These are phyloP conservation scores for Diutina sp. DNA, from an alignment of 1,139 yeast species.

Conservation along the genomic window DNA sequence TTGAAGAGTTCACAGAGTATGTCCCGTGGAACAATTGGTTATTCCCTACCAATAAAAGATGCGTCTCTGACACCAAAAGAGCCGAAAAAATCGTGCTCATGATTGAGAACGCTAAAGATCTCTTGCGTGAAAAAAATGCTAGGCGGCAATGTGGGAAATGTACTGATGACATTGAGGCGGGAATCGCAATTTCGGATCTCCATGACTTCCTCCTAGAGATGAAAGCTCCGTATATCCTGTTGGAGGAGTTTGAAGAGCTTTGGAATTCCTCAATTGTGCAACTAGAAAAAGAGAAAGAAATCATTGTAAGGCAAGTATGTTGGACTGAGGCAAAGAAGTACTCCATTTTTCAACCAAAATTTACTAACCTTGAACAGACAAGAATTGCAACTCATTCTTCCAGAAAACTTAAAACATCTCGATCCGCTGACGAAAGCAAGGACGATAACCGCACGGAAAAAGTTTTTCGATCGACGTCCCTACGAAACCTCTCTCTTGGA, in stretches of 20 bases:
- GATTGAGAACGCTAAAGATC: slow-evolving; percentile 53
- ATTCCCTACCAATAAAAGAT: slow-evolving; percentile 39
- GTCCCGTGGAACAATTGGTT: slow-evolving; percentile 43
- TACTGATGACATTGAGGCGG: slow-evolving; percentile 31
- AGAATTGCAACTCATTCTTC: slow-evolving; percentile 6
- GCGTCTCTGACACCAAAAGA: slow-evolving; percentile 70
- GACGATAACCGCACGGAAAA: slow-evolving; percentile 18
- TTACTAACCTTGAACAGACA: slow-evolving; percentile 19
- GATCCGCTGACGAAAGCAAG: slow-evolving; percentile 19
- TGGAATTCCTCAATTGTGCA: slow-evolving; percentile 61
- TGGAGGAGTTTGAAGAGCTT: slow-evolving; percentile 66
- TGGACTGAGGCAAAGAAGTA: not conserved
- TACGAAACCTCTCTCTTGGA: slow-evolving; percentile 46
- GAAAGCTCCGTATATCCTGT: slow-evolving; percentile 48
- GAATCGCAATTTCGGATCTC: slow-evolving; percentile 39
- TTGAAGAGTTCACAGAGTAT: slow-evolving; percentile 47
- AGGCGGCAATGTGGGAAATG: slow-evolving; percentile 49
- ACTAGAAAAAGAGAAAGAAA: slow-evolving; percentile 60
- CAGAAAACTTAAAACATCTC: slow-evolving; percentile 16
- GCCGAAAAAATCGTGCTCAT: slow-evolving; percentile 58
- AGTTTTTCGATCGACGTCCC: slow-evolving; percentile 64
- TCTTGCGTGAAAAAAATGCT: slow-evolving; percentile 62
- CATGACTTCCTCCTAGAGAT: slow-evolving; percentile 45
- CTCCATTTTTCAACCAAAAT: not conserved
- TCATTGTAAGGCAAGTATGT: slow-evolving; percentile 59